A percentile compares a stretch with the other conserved stretches of the same genome.
These are phyloP conservation scores for Berberis vulgaris DNA, from an alignment of 164 flowering plant species.

Conservation along the genomic window DNA sequence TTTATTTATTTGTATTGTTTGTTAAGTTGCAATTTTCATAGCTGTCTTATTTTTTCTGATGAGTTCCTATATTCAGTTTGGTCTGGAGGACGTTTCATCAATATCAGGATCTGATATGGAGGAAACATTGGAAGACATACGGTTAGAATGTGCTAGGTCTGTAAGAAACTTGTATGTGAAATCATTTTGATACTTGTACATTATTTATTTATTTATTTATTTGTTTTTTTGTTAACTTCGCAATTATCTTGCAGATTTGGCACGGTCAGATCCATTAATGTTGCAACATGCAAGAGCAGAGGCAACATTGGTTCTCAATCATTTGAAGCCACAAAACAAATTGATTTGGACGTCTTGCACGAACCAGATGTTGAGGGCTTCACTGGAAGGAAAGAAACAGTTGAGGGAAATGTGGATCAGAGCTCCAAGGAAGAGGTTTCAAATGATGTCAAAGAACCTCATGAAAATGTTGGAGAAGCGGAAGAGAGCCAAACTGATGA, in stretches of 20 bases:
- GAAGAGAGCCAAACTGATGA: slow-evolving; percentile 10
- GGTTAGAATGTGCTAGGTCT: slow-evolving; percentile 87
- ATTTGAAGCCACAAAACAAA: slow-evolving; percentile 9
- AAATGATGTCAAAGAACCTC: slow-evolving; percentile 13
- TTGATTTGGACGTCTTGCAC: slow-evolving; percentile 3
- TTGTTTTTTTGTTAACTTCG: not conserved
- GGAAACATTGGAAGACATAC: slow-evolving; percentile 79
- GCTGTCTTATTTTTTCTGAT: not conserved
- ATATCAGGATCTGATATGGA: slow-evolving; percentile 58
- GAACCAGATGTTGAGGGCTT: slow-evolving; percentile 13
- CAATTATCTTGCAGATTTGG: slow-evolving; percentile 66
- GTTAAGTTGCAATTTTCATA: no score
- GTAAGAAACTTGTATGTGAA: not conserved
- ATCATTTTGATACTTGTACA: not conserved
- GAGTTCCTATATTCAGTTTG: slow-evolving; percentile 32
- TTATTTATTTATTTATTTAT: not conserved
- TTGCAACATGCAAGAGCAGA: slow-evolving; percentile 26
- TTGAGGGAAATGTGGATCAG: slow-evolving; percentile 13
- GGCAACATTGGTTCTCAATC: slow-evolving; percentile 8
- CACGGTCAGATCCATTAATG: slow-evolving; percentile 55
- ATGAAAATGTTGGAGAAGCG: slow-evolving; percentile 11
- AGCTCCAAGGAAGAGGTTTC: slow-evolving; percentile 9
- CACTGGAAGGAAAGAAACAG: slow-evolving; percentile 2
- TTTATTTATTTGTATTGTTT: not conserved
- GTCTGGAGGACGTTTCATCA: slow-evolving; percentile 35